phyloP scores from a whole-genome alignment of 257 asterid species.

The Salvia hispanica region DNA sequence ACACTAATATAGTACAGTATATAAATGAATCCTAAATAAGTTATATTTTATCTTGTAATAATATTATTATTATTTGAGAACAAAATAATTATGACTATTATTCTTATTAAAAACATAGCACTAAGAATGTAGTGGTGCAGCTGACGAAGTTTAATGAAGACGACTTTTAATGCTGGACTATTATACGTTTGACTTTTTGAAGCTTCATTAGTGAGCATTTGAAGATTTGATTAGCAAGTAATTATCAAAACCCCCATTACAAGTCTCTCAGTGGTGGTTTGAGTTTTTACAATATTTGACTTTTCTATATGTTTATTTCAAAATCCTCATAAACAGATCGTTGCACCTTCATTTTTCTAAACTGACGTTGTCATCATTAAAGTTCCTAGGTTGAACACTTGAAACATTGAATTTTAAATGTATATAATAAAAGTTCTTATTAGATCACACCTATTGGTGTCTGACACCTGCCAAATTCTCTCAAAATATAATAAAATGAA shows the following conservation, averaged over 20 bases:
- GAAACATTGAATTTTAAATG: no score
- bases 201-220: constrained; percentile 10
- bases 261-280: constrained; percentile 25
- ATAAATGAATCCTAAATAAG: no score
- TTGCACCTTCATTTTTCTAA: not conserved
- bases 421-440: no score
- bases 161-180: not conserved
- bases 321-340: not conserved
- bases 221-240: not conserved
- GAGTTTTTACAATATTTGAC: constrained; percentile 1
- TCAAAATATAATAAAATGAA: no score
- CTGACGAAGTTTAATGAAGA: not conserved
- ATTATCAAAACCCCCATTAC: constrained; percentile 1
- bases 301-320: not conserved
- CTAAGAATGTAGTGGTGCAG: not conserved
- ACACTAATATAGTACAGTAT: no score
- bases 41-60: no score
- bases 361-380: not conserved
- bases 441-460: no score
- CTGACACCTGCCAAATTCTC: no score
- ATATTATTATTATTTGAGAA: no score
- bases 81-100: no score
- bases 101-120: no score
- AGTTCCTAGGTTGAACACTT: no score
- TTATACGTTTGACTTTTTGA: constrained; percentile 22